Conservation (phyloP, 2,329 filamentous ascomycete genomes). For the Fusarium sp. region DNA sequence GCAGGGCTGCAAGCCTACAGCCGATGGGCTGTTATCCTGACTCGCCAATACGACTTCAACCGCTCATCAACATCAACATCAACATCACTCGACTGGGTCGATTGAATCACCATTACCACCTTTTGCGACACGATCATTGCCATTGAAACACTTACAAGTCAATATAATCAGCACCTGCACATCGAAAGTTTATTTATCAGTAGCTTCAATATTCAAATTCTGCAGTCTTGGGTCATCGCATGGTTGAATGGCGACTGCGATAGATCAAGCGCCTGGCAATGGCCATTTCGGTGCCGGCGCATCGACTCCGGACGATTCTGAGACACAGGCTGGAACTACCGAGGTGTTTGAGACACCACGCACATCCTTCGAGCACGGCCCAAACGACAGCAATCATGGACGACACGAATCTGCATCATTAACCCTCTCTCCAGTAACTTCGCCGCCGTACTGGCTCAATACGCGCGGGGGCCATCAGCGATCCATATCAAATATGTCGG, state of each 20-base stretch:
- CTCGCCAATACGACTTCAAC: slow-evolving; percentile 23
- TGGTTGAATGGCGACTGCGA: slow-evolving; percentile 54
- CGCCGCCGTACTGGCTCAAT: slow-evolving; percentile 62
- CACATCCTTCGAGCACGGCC: slow-evolving; percentile 44
- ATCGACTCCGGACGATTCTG: slow-evolving; percentile 33
- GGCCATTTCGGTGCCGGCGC: slow-evolving; percentile 39
- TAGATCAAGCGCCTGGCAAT: slow-evolving; percentile 46
- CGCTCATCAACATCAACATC: slow-evolving; percentile 26
- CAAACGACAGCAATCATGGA: slow-evolving; percentile 25
- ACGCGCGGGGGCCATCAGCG: slow-evolving; percentile 53
- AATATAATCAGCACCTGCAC: slow-evolving; percentile 1
- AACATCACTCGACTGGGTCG: slow-evolving; percentile 10
- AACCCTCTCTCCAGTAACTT: slow-evolving; percentile 51
- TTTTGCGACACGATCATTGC: background rate
- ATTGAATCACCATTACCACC: slow-evolving; percentile 9
- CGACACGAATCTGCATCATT: slow-evolving; percentile 43
- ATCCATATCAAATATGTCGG: slow-evolving; percentile 60
- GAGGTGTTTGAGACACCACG: slow-evolving; percentile 49
- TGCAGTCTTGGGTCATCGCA: slow-evolving; percentile 35
- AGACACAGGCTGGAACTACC: slow-evolving; percentile 35
- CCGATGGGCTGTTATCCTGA: slow-evolving; percentile 26
- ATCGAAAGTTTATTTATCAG: slow-evolving; percentile 5
- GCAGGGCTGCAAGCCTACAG: slow-evolving; percentile 29
- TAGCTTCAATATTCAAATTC: slow-evolving; percentile 1
- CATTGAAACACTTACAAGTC: background rate